These are phyloP conservation scores for Stagonosporopsis vannaccii DNA, from an alignment of 2,329 filamentous ascomycete species.

Conservation along the genomic window DNA sequence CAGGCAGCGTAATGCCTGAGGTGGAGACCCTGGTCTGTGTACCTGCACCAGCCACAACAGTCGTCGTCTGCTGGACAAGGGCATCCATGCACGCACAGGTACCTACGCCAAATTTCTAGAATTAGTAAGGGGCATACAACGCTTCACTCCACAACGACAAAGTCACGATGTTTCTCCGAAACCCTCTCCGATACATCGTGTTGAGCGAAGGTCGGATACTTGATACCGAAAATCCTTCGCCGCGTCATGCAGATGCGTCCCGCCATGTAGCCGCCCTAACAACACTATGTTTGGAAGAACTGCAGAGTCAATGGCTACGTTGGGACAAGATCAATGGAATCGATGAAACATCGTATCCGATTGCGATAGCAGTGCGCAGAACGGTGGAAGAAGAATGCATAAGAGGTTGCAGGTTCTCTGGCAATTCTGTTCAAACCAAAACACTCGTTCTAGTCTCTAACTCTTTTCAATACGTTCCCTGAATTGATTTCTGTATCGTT, in stretches of 20 bases:
- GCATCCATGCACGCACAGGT: not conserved
- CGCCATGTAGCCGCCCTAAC: not conserved
- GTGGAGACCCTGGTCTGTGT: constrained; percentile 1
- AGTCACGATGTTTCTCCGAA: not conserved
- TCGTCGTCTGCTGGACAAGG: not conserved
- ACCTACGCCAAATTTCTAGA: not conserved
- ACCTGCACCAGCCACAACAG: constrained; percentile 8
- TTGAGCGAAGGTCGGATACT: not conserved
- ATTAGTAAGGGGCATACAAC: not conserved
- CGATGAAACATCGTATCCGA: not conserved
- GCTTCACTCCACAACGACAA: not conserved
- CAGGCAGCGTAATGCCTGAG: not conserved
- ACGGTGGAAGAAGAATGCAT: not conserved
- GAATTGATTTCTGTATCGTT: too few relatives aligned
- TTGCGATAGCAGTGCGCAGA: not conserved
- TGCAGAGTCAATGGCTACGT: not conserved
- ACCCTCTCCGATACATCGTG: not conserved
- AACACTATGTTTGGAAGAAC: not conserved
- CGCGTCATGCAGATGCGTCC: constrained; percentile 5
- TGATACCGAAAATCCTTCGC: not conserved
- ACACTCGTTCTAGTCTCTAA: not conserved
- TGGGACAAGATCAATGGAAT: not conserved
- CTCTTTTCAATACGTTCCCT: not conserved
- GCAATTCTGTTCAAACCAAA: not conserved
- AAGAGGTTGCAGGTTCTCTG: constrained; percentile 3